Conservation (phyloP, 768 basidiomycete species). For the Russula dissimulans region DNA sequence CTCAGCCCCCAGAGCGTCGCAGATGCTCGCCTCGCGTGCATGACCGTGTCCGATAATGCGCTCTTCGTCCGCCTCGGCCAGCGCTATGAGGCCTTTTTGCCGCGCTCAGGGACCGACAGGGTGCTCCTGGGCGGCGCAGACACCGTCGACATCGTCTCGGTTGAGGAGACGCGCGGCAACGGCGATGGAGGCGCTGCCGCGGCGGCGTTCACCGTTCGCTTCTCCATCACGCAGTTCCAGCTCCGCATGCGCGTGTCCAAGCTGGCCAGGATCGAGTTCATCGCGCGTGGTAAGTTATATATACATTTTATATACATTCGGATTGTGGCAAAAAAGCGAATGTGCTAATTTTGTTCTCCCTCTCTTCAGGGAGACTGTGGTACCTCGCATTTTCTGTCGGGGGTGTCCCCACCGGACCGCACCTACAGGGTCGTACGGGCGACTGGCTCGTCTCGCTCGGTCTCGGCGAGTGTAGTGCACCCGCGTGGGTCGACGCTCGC, state of each 20-base stretch:
- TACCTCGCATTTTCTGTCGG: slow-evolving; percentile 10
- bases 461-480: slow-evolving; percentile 5
- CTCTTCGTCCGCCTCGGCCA: slow-evolving; percentile 49
- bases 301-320: not conserved
- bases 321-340: too few species aligned
- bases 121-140: slow-evolving; percentile 27
- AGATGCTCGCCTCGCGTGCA: slow-evolving; percentile 60
- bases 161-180: slow-evolving; percentile 40
- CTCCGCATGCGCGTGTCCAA: slow-evolving; percentile 61
- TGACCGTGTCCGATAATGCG: slow-evolving; percentile 49
- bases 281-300: slow-evolving; percentile 39
- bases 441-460: slow-evolving; percentile 17
- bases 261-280: slow-evolving; percentile 50
- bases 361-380: slow-evolving; percentile 12
- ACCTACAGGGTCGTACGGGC: not conserved
- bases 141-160: slow-evolving; percentile 39
- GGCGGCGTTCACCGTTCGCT: slow-evolving; percentile 39
- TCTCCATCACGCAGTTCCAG: slow-evolving; percentile 52
- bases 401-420: not conserved
- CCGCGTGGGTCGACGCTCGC: slow-evolving; percentile 11
- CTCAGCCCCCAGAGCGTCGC: slow-evolving; percentile 36
- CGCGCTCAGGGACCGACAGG: slow-evolving; percentile 45
- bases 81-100: slow-evolving; percentile 39
- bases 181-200: slow-evolving; percentile 29
- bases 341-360: not conserved